These are phyloP conservation scores for Syzygium grande DNA, from an alignment of 345 rosid species.

Conservation along the genomic window DNA sequence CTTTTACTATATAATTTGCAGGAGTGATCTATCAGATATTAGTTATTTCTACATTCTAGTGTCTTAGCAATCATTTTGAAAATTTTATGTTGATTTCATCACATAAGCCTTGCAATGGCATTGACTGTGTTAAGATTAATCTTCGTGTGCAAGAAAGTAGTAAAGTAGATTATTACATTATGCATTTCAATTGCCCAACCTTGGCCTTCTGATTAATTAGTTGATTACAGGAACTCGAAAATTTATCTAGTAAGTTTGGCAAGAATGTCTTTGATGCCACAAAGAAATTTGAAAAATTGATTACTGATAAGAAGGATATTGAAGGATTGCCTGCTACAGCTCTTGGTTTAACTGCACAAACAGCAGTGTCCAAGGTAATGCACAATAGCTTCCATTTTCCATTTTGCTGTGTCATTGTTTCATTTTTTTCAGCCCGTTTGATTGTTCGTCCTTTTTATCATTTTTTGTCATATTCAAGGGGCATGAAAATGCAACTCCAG, in stretches of 20 bases:
- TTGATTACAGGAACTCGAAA: slow-evolving; percentile 55
- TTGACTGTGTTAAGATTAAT: neutral
- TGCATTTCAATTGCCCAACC: neutral
- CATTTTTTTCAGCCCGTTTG: neutral
- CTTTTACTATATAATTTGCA: neutral
- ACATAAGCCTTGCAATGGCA: neutral
- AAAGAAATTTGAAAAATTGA: slow-evolving; percentile 74
- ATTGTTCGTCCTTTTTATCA: neutral
- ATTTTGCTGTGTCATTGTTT: neutral
- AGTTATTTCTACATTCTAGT: too few relatives aligned
- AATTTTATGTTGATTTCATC: neutral
- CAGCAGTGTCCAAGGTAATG: slow-evolving; percentile 74
- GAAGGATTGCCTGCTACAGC: slow-evolving; percentile 88
- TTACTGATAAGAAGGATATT: slow-evolving; percentile 67
- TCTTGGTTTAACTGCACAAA: slow-evolving; percentile 83
- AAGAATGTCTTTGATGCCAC: slow-evolving; percentile 91
- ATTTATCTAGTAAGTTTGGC: slow-evolving; percentile 58
- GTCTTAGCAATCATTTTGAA: too few relatives aligned
- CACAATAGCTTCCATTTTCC: neutral
- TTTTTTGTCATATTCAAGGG: slow-evolving; percentile 36
- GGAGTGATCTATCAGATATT: too few relatives aligned
- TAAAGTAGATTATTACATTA: neutral
- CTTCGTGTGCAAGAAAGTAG: neutral
- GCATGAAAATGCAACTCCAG: slow-evolving; percentile 71
- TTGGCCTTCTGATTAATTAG: neutral